Evolutionary conservation across 192 early-diverging fungal species (phyloP).

Genomic region (Piromyces finnis): DNA sequence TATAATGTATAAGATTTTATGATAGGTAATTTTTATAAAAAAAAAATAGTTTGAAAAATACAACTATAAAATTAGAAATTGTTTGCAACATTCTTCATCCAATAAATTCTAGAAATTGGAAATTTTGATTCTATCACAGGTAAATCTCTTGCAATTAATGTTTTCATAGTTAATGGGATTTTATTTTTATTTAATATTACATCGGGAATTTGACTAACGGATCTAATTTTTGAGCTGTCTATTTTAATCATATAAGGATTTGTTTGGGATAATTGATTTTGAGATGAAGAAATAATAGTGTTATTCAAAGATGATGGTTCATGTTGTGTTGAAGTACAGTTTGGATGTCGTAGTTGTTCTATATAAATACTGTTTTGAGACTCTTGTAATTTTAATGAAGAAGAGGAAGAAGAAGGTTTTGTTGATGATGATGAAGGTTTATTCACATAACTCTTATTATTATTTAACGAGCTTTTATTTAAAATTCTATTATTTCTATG

Average conservation of each 20-base stretch:
- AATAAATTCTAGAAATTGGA: not conserved
- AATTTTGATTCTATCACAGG: not conserved
- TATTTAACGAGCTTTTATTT: not conserved
- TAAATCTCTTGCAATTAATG: not conserved
- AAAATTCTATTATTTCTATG: not conserved
- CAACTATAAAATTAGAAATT: no score
- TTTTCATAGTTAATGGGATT: not conserved
- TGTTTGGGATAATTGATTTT: not conserved
- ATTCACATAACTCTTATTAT: not conserved
- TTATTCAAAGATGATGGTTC: no score
- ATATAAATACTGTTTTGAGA: not conserved
- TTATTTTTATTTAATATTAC: not conserved
- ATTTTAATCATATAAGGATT: not conserved
- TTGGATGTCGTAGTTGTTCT: not conserved
- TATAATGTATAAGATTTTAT: no score
- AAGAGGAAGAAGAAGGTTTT: not conserved
- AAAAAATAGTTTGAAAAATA: no score
- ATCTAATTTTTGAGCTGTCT: not conserved
- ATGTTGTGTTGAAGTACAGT: no score
- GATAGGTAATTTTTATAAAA: no score
- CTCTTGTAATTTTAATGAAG: not conserved
- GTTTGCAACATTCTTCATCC: not conserved
- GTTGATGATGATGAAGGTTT: not conserved
- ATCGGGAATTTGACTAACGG: not conserved
- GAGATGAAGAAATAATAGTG: not conserved